A percentile compares a stretch with the other conserved stretches of the same genome.
These are phyloP conservation scores for Coemansia sp. DNA, from an alignment of 192 early-diverging fungal genomes.

Conservation along the genomic window DNA sequence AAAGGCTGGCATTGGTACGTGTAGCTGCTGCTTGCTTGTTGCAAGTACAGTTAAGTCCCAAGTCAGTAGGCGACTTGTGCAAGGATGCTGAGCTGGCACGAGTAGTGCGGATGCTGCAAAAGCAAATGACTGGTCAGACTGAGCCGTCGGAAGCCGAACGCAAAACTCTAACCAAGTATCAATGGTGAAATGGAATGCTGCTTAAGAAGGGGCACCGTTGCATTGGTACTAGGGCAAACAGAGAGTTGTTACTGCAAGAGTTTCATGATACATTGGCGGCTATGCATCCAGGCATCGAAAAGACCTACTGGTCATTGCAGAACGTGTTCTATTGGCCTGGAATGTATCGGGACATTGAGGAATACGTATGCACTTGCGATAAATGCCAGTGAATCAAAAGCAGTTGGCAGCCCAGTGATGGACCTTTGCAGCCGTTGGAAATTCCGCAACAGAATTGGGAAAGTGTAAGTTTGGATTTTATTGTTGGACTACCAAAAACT, in stretches of 20 bases:
- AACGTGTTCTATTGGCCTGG: constrained; percentile 10
- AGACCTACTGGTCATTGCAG: constrained; percentile 11
- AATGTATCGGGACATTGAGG: constrained; percentile 11
- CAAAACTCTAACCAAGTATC: background rate
- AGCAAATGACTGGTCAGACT: too few species aligned
- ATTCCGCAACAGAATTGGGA: constrained; percentile 9
- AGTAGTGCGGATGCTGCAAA: too few species aligned
- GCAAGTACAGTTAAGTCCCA: too few species aligned
- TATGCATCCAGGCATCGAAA: constrained; percentile 14
- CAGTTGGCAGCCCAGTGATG: background rate
- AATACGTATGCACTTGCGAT: constrained; percentile 15
- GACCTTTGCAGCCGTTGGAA: background rate
- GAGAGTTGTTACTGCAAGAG: constrained; percentile 3
- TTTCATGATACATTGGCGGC: constrained; percentile 15
- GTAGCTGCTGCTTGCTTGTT: background rate
- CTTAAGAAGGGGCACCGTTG: constrained; percentile 9
- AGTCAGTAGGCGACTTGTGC: background rate
- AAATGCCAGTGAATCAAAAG: constrained; percentile 11
- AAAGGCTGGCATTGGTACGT: background rate
- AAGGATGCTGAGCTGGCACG: too few species aligned
- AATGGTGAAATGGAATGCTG: background rate
- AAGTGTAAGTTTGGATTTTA: constrained; percentile 29
- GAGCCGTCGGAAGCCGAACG: too few species aligned
- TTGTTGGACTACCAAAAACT: constrained; percentile 14
- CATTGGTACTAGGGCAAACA: background rate